A percentile compares a stretch with the other conserved stretches of the same genome.
phyloP scores from a whole-genome alignment of 352 stramenopile genomes.

The Pythium utonaiense region DNA sequence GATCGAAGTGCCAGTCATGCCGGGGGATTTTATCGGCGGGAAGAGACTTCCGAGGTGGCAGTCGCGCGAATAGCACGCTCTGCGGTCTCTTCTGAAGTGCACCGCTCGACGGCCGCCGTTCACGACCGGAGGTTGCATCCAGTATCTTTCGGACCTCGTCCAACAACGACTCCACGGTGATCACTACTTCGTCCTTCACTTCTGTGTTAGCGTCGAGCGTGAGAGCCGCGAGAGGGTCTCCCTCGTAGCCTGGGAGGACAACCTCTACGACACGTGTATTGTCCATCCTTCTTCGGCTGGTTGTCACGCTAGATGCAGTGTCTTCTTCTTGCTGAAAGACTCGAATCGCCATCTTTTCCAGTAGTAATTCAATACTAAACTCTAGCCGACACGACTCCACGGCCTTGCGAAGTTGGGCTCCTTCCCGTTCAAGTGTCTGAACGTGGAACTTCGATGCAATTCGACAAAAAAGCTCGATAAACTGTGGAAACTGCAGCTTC shows the following conservation, averaged over 20 bases:
- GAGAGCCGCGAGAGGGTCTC: conserved; percentile 1
- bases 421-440: conserved; percentile 39
- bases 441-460: conserved; percentile 52
- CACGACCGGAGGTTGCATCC: background rate
- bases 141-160: conserved; percentile 5
- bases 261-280: background rate
- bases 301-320: background rate
- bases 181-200: background rate
- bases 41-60: conserved; percentile 29
- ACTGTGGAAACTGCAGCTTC: conserved; percentile 51
- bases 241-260: conserved; percentile 5
- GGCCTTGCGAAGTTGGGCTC: conserved; percentile 45
- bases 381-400: conserved; percentile 58
- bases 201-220: conserved; percentile 1
- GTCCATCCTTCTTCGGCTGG: background rate
- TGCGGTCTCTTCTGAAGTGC: conserved; percentile 6
- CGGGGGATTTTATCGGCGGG: background rate
- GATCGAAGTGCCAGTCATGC: background rate
- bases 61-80: conserved; percentile 34
- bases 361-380: conserved; percentile 55
- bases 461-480: conserved; percentile 63
- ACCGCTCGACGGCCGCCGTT: background rate
- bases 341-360: conserved; percentile 55
- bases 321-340: conserved; percentile 5
- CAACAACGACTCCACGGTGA: conserved; percentile 2